phyloP scores from a whole-genome alignment of 2,329 filamentous ascomycete species.

The Zymoseptoria brevis region DNA sequence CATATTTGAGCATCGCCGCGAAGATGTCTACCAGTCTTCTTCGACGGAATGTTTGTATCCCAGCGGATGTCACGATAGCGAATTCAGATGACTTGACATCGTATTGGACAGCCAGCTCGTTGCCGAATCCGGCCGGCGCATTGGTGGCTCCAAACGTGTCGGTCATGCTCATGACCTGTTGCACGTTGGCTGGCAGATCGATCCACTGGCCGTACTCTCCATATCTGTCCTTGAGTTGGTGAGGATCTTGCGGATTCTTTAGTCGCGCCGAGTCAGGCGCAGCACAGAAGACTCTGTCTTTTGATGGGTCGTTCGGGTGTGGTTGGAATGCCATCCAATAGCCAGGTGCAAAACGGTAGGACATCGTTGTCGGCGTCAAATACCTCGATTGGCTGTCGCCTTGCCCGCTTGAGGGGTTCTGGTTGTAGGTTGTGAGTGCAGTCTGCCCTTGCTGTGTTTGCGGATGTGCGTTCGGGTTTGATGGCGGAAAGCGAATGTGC shows the following conservation, averaged over 20 bases:
- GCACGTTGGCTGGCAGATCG: conserved; percentile 62
- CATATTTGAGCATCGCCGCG: conserved; percentile 65
- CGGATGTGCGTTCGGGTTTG: conserved; percentile 21
- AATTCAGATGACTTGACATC: conserved; percentile 75
- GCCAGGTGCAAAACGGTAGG: conserved; percentile 65
- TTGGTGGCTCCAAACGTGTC: conserved; percentile 61
- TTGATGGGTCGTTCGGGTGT: conserved; percentile 35
- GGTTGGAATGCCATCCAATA: conserved; percentile 82
- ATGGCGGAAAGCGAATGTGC: conserved; percentile 87
- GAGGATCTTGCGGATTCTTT: conserved; percentile 31
- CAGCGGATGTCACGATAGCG: conserved; percentile 83
- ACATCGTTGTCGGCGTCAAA: conserved; percentile 31
- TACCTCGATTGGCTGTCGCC: conserved; percentile 29
- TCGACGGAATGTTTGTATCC: conserved; percentile 77
- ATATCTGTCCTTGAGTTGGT: conserved; percentile 51
- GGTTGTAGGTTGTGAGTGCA: conserved; percentile 15
- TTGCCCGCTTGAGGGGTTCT: conserved; percentile 9
- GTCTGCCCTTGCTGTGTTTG: conserved; percentile 13
- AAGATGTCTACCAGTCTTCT: conserved; percentile 87
- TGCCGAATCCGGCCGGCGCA: conserved; percentile 74
- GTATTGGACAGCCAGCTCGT: conserved; percentile 93
- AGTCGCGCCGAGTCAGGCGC: conserved; percentile 76
- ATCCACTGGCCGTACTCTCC: conserved; percentile 77
- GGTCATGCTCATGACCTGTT: conserved; percentile 72
- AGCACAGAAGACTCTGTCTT: conserved; percentile 67